Evolutionary conservation across 2,329 filamentous ascomycete species (phyloP), one percentile per base, ranked within the genome.

Genomic region (Nemania diffusa): DNA sequence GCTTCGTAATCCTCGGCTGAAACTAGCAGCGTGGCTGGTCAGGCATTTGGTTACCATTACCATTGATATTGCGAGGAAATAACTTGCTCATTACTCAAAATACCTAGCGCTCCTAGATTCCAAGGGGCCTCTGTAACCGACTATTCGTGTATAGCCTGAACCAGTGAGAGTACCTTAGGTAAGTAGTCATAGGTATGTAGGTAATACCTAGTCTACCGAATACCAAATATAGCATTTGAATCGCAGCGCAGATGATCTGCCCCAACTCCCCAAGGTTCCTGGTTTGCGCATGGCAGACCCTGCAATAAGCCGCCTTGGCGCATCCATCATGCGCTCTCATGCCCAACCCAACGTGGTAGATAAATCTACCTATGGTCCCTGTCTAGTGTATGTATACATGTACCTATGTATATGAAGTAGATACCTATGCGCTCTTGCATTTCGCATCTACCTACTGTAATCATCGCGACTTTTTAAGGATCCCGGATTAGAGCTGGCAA

Each of bases 1-100:
- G 61, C 65, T 63, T 61, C 62, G 62, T 61, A 61, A 62, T 44
- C 52, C 50, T 50, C 29, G 42, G 51, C 9, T 72, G 74, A 74
- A 74, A 75, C 73, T 55, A 55, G 46, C 7, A 50, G 46, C 46
- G 7, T 22, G 46, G 46, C 15, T 15, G 8, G 42, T 46, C 42
- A 44, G 40, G 40, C 4, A 3, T 15, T 50, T 50, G 22, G 26
- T 50, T 22, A 24, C 42, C n/a, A n/a, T n/a, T 48, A 20, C 3
- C 24, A 64, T 46, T 26, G 20, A 57, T 60, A 46, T 34, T 58
- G 32, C 60, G 17, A 64, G 50, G 11, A 11, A 62, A 58, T 20
- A 52, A 20, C 67, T 71, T 73, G 72, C 72, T 73, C 73, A 72
- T 42, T 34, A 64, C 57, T 26, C n/a, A 61, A 22, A 56, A 29